Base-by-base conservation (phyloP, 225 moss, liverwort and hornwort species). In the Lunularia cruciata region DNA sequence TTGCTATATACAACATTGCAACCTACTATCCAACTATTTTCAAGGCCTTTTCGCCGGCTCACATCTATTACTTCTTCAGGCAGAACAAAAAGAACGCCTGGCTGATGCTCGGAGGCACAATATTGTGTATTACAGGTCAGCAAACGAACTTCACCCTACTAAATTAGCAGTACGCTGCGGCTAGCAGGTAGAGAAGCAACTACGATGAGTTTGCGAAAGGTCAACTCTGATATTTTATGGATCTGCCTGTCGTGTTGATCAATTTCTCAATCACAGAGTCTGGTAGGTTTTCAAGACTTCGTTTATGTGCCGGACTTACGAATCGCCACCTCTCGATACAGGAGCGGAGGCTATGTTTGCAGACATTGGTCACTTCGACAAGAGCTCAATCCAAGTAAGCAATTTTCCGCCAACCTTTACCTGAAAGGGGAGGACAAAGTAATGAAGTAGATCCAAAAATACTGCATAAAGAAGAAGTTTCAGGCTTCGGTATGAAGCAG, bases 291-390 rank as follows among this genome's bases (percentile, higher is more conserved):
- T n/a, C n/a, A n/a, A n/a, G n/a, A 35, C 6, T 59, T 59, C 8
- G 14, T 4, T 15, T 8, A 32, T 57, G 31, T 73, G 70, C 63
- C 58, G 56, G 63, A 39, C 72, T 78, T 73, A 68, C 76, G 71
- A 59, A 67, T 14, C 43, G 16, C 27, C 23, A 25, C 4, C 0
- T 63, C 42, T 32, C 25, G 25, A 27, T 30, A 76, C 86, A 96
- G 90, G 92, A 82, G 78, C 84, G 57, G 92, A 96, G 81, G 90
- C 95, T 56, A 92, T 96, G 90, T 92, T 86, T 81, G 92, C 92
- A 57, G 90, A 92, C 53, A 71, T 96, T 82, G 90, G 92, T 60
- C 90, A 92, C 76, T 96, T 92, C 53, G 90, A 89, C 69, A 90
- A 87, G 67, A 78, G 78, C 47, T 92, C 96, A 47, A 90, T 96